A percentile compares a stretch with the other conserved stretches of the same genome.
Evolutionary conservation across 331 rosid genomes (phyloP).

Genomic region (Malus hybrid): DNA sequence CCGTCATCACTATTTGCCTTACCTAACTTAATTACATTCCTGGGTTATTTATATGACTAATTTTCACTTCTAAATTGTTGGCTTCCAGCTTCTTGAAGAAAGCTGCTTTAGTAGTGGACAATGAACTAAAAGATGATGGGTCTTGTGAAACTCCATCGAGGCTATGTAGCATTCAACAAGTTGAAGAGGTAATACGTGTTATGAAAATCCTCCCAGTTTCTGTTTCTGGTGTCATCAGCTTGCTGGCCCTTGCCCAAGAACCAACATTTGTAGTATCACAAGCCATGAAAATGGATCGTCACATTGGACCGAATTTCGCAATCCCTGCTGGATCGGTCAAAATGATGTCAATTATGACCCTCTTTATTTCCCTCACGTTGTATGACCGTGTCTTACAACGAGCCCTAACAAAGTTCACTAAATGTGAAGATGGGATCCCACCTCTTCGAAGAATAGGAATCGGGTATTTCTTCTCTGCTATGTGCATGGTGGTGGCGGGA

Average conservation of each 20-base stretch:
- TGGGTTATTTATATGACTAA: not conserved
- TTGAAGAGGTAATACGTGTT: slow-evolving; percentile 34
- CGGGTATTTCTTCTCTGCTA: slow-evolving; percentile 1
- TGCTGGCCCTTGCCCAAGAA: slow-evolving; percentile 7
- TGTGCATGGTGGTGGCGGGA: slow-evolving; percentile 14
- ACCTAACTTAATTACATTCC: too few relatives aligned
- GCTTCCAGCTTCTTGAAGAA: slow-evolving; percentile 31
- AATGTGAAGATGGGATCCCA: slow-evolving; percentile 15
- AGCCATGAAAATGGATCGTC: slow-evolving; percentile 45
- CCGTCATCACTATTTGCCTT: too few relatives aligned
- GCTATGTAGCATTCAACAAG: slow-evolving; percentile 36
- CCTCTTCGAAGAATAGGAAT: slow-evolving; percentile 15
- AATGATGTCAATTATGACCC: slow-evolving; percentile 19
- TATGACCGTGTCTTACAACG: slow-evolving; percentile 12
- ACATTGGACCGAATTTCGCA: slow-evolving; percentile 8
- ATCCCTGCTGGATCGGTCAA: slow-evolving; percentile 28
- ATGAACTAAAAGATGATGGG: slow-evolving; percentile 23
- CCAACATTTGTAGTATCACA: slow-evolving; percentile 20
- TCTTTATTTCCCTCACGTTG: slow-evolving; percentile 11
- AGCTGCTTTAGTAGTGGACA: slow-evolving; percentile 27
- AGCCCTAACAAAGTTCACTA: slow-evolving; percentile 8
- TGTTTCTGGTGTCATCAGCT: slow-evolving; percentile 25
- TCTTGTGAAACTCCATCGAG: slow-evolving; percentile 26
- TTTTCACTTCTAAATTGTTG: not conserved
- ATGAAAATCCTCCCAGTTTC: slow-evolving; percentile 29